Conservation (phyloP, 2,329 filamentous ascomycete species). For the Fusarium nematophilum region DNA sequence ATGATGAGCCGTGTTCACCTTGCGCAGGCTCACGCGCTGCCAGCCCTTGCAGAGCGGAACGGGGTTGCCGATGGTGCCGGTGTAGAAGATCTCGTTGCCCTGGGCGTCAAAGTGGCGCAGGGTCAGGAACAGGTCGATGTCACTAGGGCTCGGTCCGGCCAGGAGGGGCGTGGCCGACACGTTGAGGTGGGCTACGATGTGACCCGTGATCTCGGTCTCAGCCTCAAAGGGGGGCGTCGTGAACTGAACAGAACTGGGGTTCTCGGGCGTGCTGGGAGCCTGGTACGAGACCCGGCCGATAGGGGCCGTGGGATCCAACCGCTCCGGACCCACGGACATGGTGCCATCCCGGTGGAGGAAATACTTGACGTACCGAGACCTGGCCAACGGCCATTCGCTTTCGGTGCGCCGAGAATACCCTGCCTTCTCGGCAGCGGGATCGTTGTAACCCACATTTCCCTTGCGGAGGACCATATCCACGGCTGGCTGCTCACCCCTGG, state of each 20-base stretch:
- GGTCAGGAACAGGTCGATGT: conserved; percentile 73
- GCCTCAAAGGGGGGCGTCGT: conserved; percentile 64
- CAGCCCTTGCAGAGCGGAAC: conserved; percentile 72
- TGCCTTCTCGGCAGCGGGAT: conserved; percentile 66
- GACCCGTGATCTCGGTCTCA: conserved; percentile 76
- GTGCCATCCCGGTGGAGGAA: conserved; percentile 59
- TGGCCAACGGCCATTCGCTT: conserved; percentile 72
- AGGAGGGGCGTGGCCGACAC: conserved; percentile 69
- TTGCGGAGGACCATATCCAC: conserved; percentile 71
- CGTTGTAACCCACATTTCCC: conserved; percentile 73
- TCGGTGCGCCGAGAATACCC: conserved; percentile 65
- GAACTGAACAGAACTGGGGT: conserved; percentile 66
- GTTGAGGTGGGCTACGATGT: conserved; percentile 71
- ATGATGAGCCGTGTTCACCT: conserved; percentile 60
- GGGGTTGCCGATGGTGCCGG: conserved; percentile 71
- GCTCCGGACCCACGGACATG: not conserved
- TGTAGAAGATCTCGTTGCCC: conserved; percentile 70
- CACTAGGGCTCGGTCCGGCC: conserved; percentile 48
- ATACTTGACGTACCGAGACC: conserved; percentile 71
- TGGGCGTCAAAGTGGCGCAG: conserved; percentile 65
- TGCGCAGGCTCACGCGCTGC: conserved; percentile 67
- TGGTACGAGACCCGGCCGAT: conserved; percentile 63
- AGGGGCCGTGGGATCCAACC: not conserved
- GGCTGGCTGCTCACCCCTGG: conserved; percentile 64
- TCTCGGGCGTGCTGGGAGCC: conserved; percentile 66